Conservation (phyloP, 345 rosid genomes). For the Acer saccharum region DNA sequence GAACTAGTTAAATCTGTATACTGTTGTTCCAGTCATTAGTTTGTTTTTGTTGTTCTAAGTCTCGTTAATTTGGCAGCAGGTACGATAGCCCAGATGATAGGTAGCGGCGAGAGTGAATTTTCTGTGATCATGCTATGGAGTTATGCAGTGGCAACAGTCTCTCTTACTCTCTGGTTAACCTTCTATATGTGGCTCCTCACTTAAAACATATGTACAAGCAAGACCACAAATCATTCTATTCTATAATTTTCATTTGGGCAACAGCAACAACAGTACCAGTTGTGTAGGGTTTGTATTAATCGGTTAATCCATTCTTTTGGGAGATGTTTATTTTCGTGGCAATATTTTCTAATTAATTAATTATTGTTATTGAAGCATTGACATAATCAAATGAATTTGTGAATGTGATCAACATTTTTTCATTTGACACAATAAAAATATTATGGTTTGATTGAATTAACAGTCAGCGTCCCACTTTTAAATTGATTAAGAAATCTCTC, state of each 20-base stretch:
- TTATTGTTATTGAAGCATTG: not conserved
- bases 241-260: too few species aligned
- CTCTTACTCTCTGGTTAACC: slow-evolving; percentile 39
- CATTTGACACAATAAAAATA: not conserved
- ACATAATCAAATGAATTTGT: not conserved
- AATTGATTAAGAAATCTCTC: not conserved
- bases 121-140: slow-evolving; percentile 44
- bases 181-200: slow-evolving; percentile 38
- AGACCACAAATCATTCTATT: too few species aligned
- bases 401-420: too few species aligned
- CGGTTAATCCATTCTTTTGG: too few species aligned
- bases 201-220: too few species aligned
- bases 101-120: slow-evolving; percentile 37
- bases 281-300: too few species aligned
- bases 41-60: too few species aligned
- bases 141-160: slow-evolving; percentile 27
- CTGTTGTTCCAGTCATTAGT: not conserved
- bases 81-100: slow-evolving; percentile 34
- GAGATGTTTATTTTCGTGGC: not conserved
- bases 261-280: not conserved
- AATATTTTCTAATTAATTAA: too few species aligned
- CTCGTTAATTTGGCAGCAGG: slow-evolving; percentile 36
- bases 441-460: not conserved
- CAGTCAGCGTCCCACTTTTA: not conserved
- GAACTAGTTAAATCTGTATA: not conserved